Percentiles rank a stretch among this genome's conserved stretches.
These are phyloP conservation scores for Saccharomyces uvarum DNA, from an alignment of 1,139 yeast genomes.

Conservation along the genomic window DNA sequence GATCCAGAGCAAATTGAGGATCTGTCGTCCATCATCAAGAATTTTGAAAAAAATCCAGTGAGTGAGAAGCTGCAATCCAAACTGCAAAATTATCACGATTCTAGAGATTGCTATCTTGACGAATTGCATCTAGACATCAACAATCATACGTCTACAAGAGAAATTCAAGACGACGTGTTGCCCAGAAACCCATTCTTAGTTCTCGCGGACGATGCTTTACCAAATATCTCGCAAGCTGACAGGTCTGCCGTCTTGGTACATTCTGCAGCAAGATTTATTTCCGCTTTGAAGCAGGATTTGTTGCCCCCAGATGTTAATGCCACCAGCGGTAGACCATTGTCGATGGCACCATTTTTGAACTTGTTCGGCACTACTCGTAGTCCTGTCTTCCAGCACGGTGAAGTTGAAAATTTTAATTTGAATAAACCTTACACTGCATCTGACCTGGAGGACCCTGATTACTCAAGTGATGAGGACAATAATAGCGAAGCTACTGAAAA, in stretches of 20 bases:
- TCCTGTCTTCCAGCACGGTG: slow-evolving; percentile 39
- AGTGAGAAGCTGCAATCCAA: slow-evolving; percentile 48
- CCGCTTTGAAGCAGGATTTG: slow-evolving; percentile 47
- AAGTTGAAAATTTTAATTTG: slow-evolving; percentile 26
- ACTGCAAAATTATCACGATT: slow-evolving; percentile 37
- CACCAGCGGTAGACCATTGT: slow-evolving; percentile 40
- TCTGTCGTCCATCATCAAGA: slow-evolving; percentile 30
- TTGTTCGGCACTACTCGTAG: slow-evolving; percentile 62
- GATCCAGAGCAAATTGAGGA: slow-evolving; percentile 20
- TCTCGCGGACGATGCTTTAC: slow-evolving; percentile 65
- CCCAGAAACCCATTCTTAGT: slow-evolving; percentile 72
- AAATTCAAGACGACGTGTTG: slow-evolving; percentile 61
- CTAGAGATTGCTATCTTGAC: slow-evolving; percentile 51
- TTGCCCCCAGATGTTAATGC: slow-evolving; percentile 54
- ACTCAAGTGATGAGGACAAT: slow-evolving; percentile 5
- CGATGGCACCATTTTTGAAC: slow-evolving; percentile 60
- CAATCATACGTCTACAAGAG: slow-evolving; percentile 46
- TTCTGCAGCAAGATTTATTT: slow-evolving; percentile 57
- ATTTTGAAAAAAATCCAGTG: slow-evolving; percentile 38
- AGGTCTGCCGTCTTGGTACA: slow-evolving; percentile 60
- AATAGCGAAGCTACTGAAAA: slow-evolving; percentile 4
- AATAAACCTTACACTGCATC: slow-evolving; percentile 26
- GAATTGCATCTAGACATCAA: slow-evolving; percentile 46
- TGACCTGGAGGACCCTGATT: slow-evolving; percentile 21
- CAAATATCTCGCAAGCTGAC: slow-evolving; percentile 55